Base-by-base conservation (phyloP, 129 eudicot genomes). In the Deinandra increscens region DNA sequence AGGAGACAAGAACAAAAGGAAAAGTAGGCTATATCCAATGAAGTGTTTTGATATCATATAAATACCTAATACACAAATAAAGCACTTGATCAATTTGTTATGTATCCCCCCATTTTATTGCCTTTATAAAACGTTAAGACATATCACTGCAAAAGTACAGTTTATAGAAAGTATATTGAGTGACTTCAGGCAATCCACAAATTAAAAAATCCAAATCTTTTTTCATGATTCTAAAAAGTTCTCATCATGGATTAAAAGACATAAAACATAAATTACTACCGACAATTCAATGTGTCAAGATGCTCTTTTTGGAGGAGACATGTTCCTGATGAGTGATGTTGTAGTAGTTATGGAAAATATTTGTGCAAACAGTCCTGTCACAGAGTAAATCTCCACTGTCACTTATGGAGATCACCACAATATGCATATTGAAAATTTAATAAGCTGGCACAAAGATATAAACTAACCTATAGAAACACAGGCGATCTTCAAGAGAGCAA, bases 271-370 rank as follows among this genome's bases (percentile, higher is more conserved):
- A 60, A 58, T 15, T 51, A 29, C 58, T 64, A 65, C 45, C 26
- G 48, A 50, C 9, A 33, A 49, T 60, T 68, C 55, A 73, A 77
- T 60, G 46, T 29, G 37, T 84, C 73, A 86, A 29, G 91, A 78
- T 71, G 94, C 81, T 79, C 85, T 80, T 82, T 84, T 89, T 59
- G 93, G 96, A 64, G 93, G 96, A 69, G 92, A 80, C 97, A 90
- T 90, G 56, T 86, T 90, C 76, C 80, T 70, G 9, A 86, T 76
- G 20, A 90, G 84, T 65, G 86, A 84, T 14, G 74, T 36, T 60
- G 91, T 82, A 61, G 86, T 85, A 66, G 48, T 71, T 45, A 85
- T 45, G 10, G 86, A 77, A 43, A 83, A 66, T 73, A 87, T 78
- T 68, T 83, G 90, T 10, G 81, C 80, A 72, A 74, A 54, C 46